A percentile compares a stretch with the other conserved stretches of the same genome.
Evolutionary conservation across 2,329 filamentous ascomycete genomes (phyloP).

Genomic region (Colletotrichum horii): DNA sequence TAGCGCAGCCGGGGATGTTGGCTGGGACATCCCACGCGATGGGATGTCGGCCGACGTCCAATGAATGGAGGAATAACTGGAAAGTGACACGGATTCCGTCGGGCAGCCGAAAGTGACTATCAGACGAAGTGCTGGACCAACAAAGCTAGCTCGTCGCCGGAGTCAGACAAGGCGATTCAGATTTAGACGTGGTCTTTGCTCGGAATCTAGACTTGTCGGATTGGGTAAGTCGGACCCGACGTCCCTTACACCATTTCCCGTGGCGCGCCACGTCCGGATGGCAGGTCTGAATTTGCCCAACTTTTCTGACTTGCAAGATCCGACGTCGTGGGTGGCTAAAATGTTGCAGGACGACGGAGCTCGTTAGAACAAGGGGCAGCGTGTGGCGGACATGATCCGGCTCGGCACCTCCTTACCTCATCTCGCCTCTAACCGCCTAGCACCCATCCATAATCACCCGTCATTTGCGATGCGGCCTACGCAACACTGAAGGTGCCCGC

Average conservation of each 20-base stretch:
- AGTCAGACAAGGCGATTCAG: slow-evolving; percentile 12
- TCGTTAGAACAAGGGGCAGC: background rate
- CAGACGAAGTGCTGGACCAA: background rate
- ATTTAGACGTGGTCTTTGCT: background rate
- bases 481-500: background rate
- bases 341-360: background rate
- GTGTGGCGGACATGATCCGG: background rate
- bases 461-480: background rate
- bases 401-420: background rate
- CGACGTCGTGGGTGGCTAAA: background rate
- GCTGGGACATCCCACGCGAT: background rate
- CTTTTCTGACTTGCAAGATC: background rate
- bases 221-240: background rate
- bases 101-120: background rate
- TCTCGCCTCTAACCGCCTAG: background rate
- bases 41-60: background rate
- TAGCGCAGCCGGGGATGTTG: background rate
- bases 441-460: background rate
- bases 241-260: background rate
- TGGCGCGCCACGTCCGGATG: background rate
- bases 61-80: background rate
- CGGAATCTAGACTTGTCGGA: background rate
- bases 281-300: background rate
- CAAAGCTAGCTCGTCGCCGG: background rate
- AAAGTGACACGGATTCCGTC: background rate